Percentiles rank a stretch among this genome's conserved stretches.
These are phyloP conservation scores for Acacia concinna DNA, from an alignment of 331 rosid species.

Conservation along the genomic window DNA sequence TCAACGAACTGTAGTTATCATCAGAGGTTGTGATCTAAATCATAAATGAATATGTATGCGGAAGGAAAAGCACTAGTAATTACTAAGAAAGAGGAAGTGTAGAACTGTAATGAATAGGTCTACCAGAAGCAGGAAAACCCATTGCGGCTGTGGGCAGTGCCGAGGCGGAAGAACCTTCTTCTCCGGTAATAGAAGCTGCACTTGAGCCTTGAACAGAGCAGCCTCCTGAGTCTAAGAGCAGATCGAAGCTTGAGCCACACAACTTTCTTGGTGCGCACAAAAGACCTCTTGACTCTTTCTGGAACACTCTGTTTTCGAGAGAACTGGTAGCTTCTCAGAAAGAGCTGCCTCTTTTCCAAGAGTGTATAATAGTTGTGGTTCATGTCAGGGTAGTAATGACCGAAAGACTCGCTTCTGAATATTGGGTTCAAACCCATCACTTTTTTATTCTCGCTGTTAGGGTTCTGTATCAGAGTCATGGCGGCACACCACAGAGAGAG, in stretches of 20 bases:
- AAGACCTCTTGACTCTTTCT: constrained; percentile 68
- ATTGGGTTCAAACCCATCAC: constrained; percentile 41
- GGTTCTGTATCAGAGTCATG: constrained; percentile 29
- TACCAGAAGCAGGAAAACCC: constrained; percentile 57
- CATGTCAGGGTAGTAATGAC: constrained; percentile 36
- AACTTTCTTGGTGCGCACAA: constrained; percentile 55
- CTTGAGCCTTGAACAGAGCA: constrained; percentile 50
- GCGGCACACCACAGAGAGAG: background rate
- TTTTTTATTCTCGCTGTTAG: constrained; percentile 20
- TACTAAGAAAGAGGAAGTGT: background rate
- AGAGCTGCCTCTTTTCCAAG: constrained; percentile 75
- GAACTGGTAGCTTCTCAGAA: constrained; percentile 86
- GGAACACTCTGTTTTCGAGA: constrained; percentile 59
- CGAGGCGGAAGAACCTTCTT: constrained; percentile 60
- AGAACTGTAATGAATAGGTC: background rate
- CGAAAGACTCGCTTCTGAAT: constrained; percentile 52
- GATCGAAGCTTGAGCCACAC: constrained; percentile 56
- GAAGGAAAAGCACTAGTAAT: background rate
- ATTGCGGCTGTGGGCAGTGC: constrained; percentile 27
- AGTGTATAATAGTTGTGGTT: constrained; percentile 44
- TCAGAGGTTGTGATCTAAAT: constrained; percentile 2
- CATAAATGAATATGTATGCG: background rate
- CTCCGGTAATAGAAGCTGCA: constrained; percentile 59
- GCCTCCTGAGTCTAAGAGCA: constrained; percentile 40
- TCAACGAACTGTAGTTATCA: constrained; percentile 11